Conservation (phyloP, 768 basidiomycete genomes). For the Leccinum subtestaceum region DNA sequence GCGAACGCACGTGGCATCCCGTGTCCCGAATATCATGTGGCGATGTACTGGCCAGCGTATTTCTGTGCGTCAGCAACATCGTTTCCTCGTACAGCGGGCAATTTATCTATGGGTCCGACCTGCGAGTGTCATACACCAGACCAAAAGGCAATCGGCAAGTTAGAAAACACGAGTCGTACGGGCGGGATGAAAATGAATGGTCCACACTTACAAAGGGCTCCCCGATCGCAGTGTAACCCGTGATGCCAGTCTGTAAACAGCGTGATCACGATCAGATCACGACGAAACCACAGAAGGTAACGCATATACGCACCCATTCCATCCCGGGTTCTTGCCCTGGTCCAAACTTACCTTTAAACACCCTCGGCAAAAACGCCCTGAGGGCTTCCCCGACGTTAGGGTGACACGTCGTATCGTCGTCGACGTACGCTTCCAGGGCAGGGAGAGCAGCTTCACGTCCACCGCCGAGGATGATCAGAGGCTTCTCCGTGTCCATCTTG, state of each 20-base stretch:
- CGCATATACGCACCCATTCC: constrained; percentile 67
- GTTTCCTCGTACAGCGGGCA: constrained; percentile 11
- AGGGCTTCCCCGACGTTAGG: constrained; percentile 45
- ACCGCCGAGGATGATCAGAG: constrained; percentile 74
- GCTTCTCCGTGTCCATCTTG: constrained; percentile 31
- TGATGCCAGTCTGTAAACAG: constrained; percentile 67
- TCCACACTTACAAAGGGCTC: constrained; percentile 62
- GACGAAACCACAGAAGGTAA: not conserved
- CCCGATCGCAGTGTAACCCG: constrained; percentile 61
- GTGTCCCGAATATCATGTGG: constrained; percentile 73
- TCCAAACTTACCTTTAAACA: constrained; percentile 57
- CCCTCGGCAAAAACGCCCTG: constrained; percentile 54
- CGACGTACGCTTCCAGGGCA: constrained; percentile 47
- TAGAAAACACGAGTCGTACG: not conserved
- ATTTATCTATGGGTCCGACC: constrained; percentile 60
- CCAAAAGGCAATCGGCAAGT: not conserved
- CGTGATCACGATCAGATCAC: not conserved
- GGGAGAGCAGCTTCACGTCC: constrained; percentile 45
- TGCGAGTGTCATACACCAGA: constrained; percentile 19
- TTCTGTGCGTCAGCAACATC: constrained; percentile 10
- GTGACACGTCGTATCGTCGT: constrained; percentile 59
- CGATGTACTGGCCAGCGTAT: constrained; percentile 62
- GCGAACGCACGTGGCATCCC: constrained; percentile 78
- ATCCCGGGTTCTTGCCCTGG: constrained; percentile 54
- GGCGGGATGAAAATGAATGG: not conserved